These are phyloP conservation scores for Prunus dulcis DNA, from an alignment of 306 rosid species.

Conservation along the genomic window DNA sequence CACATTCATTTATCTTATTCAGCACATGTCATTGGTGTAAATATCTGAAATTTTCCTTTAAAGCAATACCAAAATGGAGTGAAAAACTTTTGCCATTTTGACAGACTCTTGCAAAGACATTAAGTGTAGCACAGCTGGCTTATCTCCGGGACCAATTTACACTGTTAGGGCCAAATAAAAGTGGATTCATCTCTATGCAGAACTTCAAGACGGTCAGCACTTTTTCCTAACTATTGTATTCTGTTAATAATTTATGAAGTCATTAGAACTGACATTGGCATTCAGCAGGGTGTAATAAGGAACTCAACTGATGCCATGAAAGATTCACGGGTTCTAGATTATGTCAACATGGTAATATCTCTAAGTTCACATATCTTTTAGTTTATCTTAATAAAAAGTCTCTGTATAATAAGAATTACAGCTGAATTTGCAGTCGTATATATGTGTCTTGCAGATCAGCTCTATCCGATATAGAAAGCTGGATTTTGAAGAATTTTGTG, in stretches of 20 bases:
- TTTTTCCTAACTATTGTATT: neutral
- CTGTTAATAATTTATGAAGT: slow-evolving; percentile 12
- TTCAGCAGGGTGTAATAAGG: slow-evolving; percentile 61
- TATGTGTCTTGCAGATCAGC: slow-evolving; percentile 54
- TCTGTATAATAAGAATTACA: neutral
- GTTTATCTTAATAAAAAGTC: neutral
- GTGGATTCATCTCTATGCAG: slow-evolving; percentile 80
- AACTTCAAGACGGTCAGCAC: slow-evolving; percentile 73
- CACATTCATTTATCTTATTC: neutral
- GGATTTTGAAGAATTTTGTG: slow-evolving; percentile 90
- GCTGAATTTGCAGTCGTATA: slow-evolving; percentile 6
- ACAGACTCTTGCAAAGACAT: slow-evolving; percentile 86
- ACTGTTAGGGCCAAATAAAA: slow-evolving; percentile 67
- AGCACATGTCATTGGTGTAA: neutral
- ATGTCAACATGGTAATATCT: slow-evolving; percentile 54
- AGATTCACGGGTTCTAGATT: slow-evolving; percentile 71
- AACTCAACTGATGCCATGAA: slow-evolving; percentile 72
- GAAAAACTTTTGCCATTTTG: slow-evolving; percentile 24
- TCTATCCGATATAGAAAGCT: slow-evolving; percentile 70
- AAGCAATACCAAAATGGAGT: slow-evolving; percentile 3
- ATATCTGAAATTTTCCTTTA: neutral
- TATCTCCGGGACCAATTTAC: slow-evolving; percentile 74
- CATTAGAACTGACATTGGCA: slow-evolving; percentile 19
- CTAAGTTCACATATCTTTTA: slow-evolving; percentile 2
- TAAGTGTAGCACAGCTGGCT: slow-evolving; percentile 60